Evolutionary conservation across 768 basidiomycete genomes (phyloP), one percentile per base, ranked within the genome.

Genomic region (Inosperma sp.): DNA sequence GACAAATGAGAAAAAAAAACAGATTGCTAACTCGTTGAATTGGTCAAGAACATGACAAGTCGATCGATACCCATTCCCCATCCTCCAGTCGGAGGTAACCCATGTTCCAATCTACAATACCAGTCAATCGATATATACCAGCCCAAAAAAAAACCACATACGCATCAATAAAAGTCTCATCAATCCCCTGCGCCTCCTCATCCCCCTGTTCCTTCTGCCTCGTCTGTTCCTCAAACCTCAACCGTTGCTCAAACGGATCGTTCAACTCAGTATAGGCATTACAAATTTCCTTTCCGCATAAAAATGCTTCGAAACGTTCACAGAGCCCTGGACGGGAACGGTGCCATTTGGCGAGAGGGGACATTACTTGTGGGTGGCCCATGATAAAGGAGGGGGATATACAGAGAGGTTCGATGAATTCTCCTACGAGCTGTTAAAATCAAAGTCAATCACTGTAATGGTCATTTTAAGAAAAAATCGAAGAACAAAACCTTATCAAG

Each of bases 221-320:
- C 22, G 84, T 82, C 78, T 93, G 90, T 68, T 98, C 96, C 70
- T 95, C 92, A 70, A 99, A 99, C 56, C 96, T 83, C 62, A 91
- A 72, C 29, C 93, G 79, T 71, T 99, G 96, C 68, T 93, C 91
- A 65, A 94, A 95, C 1, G 93, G 96, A 71, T 99, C 96, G 72
- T 99, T 99, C 77, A 99, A 81, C 76, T 99, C 96, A 34, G 96
- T 99, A 68, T 99, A 99, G 19, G 96, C 95, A 62, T 99, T 98
- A 77, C 92, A 94, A 69, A 98, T 84, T 71, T 97, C 95, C 78
- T 96, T 94, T 52, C 92, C 92, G 47, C 93, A 95, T 79, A 99
- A 81, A 81, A 99, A 99, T 7, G 83, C 92, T 68, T 99, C 96
- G 73, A 99, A 99, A 14, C 96, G 93, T 69, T 99, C 96, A 69